Evolutionary conservation across 2,329 filamentous ascomycete genomes (phyloP), one percentile per base, ranked within the genome.

Genomic region (Leptographium flavum): DNA sequence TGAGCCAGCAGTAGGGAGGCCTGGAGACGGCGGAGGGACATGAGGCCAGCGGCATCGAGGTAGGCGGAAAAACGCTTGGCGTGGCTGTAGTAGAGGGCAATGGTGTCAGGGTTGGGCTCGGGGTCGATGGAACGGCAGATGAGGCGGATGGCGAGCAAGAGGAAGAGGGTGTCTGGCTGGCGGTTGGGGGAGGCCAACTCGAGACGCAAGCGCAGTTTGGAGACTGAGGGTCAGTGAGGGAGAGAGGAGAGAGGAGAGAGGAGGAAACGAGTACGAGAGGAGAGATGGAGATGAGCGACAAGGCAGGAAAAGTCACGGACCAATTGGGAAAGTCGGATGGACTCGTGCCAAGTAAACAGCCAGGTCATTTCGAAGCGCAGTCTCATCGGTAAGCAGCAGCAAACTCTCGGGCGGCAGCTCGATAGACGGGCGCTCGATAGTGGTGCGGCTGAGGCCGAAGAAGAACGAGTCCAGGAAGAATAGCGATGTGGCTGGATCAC

Each of bases 401-500:
- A 36, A 28, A 8, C 40, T 39, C 11, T 47, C 47, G 3, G 39
- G 39, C 14, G 48, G 50, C 13, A 50, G 36, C 8, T 33, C 19
- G 36, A 47, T 39, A 2, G 23, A 11, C 3, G 46, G 28, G 17
- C 15, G 41, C 11, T 11, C 17, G 9, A 46, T 14, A 2, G 32
- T 13, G 14, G 32, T 11, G 3, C 25, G 35, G 32, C 44, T 44
- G 19, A 45, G 15, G 11, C 42, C 17, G 37, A 49, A 52, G 14
- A 52, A 13, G 37, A 47, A 52, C 31, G 50, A 47, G 43, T 52
- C 50, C 4, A 52, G 48, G 28, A 52, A 50, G 45, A 50, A 52
- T n/a, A 51, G 40, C 2, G 30, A 14, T 4, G 45, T 45, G 38
- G 38, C 33, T 6, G 43, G n/a, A 15, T 50, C 38, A 13, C 25